Conservation (phyloP, 768 basidiomycete species). For the Lactifluus pinguis region DNA sequence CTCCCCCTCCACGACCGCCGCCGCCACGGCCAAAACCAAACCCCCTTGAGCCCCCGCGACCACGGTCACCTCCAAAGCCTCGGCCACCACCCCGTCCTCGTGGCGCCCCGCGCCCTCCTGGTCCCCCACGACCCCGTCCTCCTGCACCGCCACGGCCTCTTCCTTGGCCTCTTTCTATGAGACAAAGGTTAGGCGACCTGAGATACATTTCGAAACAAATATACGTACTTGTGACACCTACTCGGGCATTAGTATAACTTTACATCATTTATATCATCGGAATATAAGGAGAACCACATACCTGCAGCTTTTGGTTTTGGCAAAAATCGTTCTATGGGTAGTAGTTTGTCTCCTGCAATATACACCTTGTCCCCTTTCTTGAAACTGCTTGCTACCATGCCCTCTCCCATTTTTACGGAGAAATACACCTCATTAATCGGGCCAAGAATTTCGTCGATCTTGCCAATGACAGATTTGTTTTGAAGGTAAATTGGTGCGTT, state of each 20-base stretch:
- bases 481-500: constrained; percentile 97
- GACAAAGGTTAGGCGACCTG: constrained; percentile 23
- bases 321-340: constrained; percentile 93
- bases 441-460: constrained; percentile 98
- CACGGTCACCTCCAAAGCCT: constrained; percentile 39
- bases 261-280: background rate
- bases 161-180: constrained; percentile 37
- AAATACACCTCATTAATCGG: constrained; percentile 99
- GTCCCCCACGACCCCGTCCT: constrained; percentile 20
- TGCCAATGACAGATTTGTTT: constrained; percentile 93
- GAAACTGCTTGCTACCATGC: constrained; percentile 92
- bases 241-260: background rate
- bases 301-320: constrained; percentile 86
- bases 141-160: constrained; percentile 24
- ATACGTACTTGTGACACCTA: constrained; percentile 31
- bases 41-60: constrained; percentile 37
- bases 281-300: constrained; percentile 23
- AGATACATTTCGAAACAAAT: constrained; percentile 1
- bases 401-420: constrained; percentile 93
- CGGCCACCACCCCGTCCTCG: constrained; percentile 27
- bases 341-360: constrained; percentile 92
- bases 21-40: constrained; percentile 31
- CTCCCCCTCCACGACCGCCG: constrained; percentile 32
- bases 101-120: constrained; percentile 25
- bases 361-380: constrained; percentile 98